Evolutionary conservation across 257 asterid genomes (phyloP).

Genomic region (Fraxinus quadrangulata): DNA sequence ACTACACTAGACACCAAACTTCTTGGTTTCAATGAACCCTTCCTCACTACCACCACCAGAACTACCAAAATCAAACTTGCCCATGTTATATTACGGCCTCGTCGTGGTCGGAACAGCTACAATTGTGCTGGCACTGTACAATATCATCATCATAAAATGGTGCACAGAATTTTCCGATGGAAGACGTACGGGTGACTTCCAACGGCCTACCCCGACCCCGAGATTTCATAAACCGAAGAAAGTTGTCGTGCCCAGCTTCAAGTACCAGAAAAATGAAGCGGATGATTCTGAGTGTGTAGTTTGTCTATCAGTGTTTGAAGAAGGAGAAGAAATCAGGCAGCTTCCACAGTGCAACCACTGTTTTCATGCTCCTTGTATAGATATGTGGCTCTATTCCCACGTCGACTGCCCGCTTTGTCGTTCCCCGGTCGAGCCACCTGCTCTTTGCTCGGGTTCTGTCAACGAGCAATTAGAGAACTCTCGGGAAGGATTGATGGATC

Average conservation of each 20-base stretch:
- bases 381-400: conserved; percentile 78
- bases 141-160: conserved; percentile 41
- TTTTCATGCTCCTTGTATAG: conserved; percentile 75
- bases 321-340: conserved; percentile 63
- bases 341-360: conserved; percentile 62
- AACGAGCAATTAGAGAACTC: conserved; percentile 30
- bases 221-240: conserved; percentile 19
- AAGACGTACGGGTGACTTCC: background rate
- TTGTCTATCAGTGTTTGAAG: conserved; percentile 63
- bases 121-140: conserved; percentile 43
- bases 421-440: conserved; percentile 49
- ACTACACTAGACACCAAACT: conserved; percentile 1
- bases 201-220: conserved; percentile 10
- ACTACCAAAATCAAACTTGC: conserved; percentile 29
- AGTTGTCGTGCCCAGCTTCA: conserved; percentile 47
- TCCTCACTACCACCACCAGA: background rate
- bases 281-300: conserved; percentile 54
- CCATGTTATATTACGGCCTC: conserved; percentile 54
- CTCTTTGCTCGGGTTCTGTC: background rate
- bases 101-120: conserved; percentile 45
- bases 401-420: conserved; percentile 79
- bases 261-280: conserved; percentile 48
- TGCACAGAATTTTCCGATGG: conserved; percentile 24
- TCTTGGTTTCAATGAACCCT: conserved; percentile 19
- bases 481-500: conserved; percentile 33